A percentile compares a stretch with the other conserved stretches of the same genome.
phyloP scores from a whole-genome alignment of 768 basidiomycete species.

The Boletus huronensis region DNA sequence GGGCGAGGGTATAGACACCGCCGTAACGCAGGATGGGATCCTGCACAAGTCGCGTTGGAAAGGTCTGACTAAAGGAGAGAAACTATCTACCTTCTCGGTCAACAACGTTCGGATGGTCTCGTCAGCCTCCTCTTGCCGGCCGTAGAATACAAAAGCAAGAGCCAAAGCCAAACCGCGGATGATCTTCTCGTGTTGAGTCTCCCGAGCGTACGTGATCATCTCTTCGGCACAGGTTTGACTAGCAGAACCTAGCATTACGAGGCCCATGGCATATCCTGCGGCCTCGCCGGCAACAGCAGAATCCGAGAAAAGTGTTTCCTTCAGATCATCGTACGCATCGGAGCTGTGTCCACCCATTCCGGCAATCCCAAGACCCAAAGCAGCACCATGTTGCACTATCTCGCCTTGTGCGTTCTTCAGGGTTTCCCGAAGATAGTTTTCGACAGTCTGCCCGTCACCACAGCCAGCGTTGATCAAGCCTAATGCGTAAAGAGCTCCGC shows the following conservation, averaged over 20 bases:
- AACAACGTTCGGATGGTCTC: slow-evolving; percentile 72
- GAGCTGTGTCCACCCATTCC: slow-evolving; percentile 89
- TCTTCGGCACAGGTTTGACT: slow-evolving; percentile 77
- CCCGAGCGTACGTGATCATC: slow-evolving; percentile 94
- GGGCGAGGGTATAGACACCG: slow-evolving; percentile 92
- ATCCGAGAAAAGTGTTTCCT: slow-evolving; percentile 86
- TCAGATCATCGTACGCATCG: slow-evolving; percentile 90
- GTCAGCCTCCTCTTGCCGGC: slow-evolving; percentile 89
- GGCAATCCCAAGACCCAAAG: slow-evolving; percentile 92
- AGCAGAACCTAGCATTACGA: slow-evolving; percentile 96
- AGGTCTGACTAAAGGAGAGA: background rate
- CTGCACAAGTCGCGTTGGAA: slow-evolving; percentile 39
- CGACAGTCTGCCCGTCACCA: slow-evolving; percentile 64
- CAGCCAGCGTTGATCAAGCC: slow-evolving; percentile 94
- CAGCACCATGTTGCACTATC: slow-evolving; percentile 95
- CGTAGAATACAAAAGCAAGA: slow-evolving; percentile 88
- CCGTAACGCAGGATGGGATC: slow-evolving; percentile 97
- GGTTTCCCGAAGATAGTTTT: slow-evolving; percentile 74
- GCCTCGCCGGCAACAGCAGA: slow-evolving; percentile 96
- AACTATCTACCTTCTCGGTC: slow-evolving; percentile 70
- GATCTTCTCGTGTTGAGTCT: slow-evolving; percentile 99
- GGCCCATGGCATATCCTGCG: slow-evolving; percentile 94
- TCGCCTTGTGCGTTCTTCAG: slow-evolving; percentile 75
- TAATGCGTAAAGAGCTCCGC: slow-evolving; percentile 92
- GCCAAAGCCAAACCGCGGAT: slow-evolving; percentile 94